These are phyloP conservation scores for Colletotrichum horii DNA, from an alignment of 2,329 filamentous ascomycete genomes.

Conservation along the genomic window DNA sequence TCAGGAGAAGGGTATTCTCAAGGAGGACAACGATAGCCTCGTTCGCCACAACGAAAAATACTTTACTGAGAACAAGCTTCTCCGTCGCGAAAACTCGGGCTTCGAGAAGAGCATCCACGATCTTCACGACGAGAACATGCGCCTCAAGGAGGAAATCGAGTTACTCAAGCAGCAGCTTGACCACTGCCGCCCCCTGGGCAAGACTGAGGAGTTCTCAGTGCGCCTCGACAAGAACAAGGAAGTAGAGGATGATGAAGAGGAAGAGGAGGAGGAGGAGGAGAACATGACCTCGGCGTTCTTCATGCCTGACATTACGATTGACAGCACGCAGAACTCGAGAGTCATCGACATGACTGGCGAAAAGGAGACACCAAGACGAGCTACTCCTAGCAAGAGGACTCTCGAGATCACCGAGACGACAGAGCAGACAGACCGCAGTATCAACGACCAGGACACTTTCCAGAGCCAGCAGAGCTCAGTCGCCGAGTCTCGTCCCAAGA, in stretches of 20 bases:
- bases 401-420: slow-evolving; percentile 32
- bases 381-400: slow-evolving; percentile 34
- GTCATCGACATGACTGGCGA: slow-evolving; percentile 17
- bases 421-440: slow-evolving; percentile 29
- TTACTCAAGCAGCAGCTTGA: slow-evolving; percentile 50
- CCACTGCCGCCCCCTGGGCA: slow-evolving; percentile 41
- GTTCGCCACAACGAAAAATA: slow-evolving; percentile 61
- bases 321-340: slow-evolving; percentile 41
- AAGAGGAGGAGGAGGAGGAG: slow-evolving; percentile 35
- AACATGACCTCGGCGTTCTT: slow-evolving; percentile 66
- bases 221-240: slow-evolving; percentile 35
- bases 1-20: slow-evolving; percentile 50
- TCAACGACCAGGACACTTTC: slow-evolving; percentile 19
- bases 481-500: slow-evolving; percentile 22
- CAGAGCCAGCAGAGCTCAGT: slow-evolving; percentile 27
- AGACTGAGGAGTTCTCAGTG: slow-evolving; percentile 38
- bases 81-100: slow-evolving; percentile 51
- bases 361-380: slow-evolving; percentile 21
- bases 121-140: slow-evolving; percentile 51
- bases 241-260: slow-evolving; percentile 27
- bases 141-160: slow-evolving; percentile 53
- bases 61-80: slow-evolving; percentile 57
- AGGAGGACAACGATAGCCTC: slow-evolving; percentile 56
- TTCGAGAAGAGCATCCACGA: slow-evolving; percentile 52
- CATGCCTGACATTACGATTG: slow-evolving; percentile 62